A percentile compares a stretch with the other conserved stretches of the same genome.
Evolutionary conservation across 257 asterid species (phyloP).

Genomic region (Penstemon eatonii): DNA sequence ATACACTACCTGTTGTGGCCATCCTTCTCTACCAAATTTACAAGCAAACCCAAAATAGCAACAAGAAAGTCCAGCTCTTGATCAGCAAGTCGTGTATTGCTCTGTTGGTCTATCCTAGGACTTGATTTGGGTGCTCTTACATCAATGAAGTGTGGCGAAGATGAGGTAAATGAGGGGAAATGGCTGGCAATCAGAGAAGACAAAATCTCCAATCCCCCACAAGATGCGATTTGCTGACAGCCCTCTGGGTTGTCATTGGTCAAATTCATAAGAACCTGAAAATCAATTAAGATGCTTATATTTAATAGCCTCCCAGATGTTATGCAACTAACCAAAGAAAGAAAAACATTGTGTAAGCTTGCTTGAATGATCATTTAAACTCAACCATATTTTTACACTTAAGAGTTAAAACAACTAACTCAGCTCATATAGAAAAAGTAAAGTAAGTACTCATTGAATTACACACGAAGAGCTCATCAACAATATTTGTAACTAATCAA

Average conservation of each 20-base stretch:
- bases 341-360: too few relatives aligned
- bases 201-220: slow-evolving; percentile 69
- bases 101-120: slow-evolving; percentile 1
- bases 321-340: background rate
- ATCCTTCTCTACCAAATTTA: slow-evolving; percentile 82
- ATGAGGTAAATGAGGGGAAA: slow-evolving; percentile 53
- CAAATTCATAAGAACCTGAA: slow-evolving; percentile 79
- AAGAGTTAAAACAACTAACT: background rate
- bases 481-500: background rate
- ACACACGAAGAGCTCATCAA: background rate
- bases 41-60: slow-evolving; percentile 82
- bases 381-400: background rate
- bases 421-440: background rate
- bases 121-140: slow-evolving; percentile 21
- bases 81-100: slow-evolving; percentile 48
- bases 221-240: slow-evolving; percentile 68
- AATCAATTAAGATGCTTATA: slow-evolving; percentile 20
- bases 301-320: too few relatives aligned
- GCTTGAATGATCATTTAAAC: too few relatives aligned
- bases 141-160: background rate
- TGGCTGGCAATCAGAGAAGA: slow-evolving; percentile 65
- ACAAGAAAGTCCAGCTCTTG: slow-evolving; percentile 80
- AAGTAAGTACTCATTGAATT: background rate
- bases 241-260: slow-evolving; percentile 76
- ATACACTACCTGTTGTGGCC: slow-evolving; percentile 53